Conservation (phyloP, 768 basidiomycete species). For the Harrya chromipes region DNA sequence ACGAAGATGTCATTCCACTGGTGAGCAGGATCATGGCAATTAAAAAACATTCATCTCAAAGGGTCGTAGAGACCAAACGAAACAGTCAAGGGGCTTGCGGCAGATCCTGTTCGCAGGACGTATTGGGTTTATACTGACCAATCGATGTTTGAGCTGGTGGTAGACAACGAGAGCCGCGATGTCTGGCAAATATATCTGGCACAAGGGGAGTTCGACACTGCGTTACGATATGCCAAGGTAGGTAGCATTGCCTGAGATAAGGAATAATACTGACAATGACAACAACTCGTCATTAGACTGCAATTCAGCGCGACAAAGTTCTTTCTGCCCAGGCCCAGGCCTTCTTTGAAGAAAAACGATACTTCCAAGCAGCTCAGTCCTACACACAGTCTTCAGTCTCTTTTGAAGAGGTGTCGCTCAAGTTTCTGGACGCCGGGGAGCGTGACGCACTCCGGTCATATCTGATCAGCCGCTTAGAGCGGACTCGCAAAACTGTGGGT, state of each 20-base stretch:
- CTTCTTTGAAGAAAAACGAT: conserved; percentile 75
- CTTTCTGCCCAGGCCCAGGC: conserved; percentile 79
- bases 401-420: conserved; percentile 91
- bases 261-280: neutral
- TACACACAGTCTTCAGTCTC: conserved; percentile 85
- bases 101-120: conserved; percentile 85
- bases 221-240: conserved; percentile 82
- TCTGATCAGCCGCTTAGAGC: conserved; percentile 80
- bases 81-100: conserved; percentile 65
- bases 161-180: conserved; percentile 87
- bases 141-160: conserved; percentile 83
- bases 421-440: conserved; percentile 87
- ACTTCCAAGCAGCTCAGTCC: conserved; percentile 87
- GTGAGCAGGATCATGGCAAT: conserved; percentile 42
- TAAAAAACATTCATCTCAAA: conserved; percentile 5
- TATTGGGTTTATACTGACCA: conserved; percentile 93
- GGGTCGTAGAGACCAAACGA: conserved; percentile 67
- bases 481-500: conserved; percentile 76
- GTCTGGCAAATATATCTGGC: conserved; percentile 91
- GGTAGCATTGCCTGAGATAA: conserved; percentile 10
- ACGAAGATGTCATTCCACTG: conserved; percentile 79
- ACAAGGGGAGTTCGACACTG: conserved; percentile 72
- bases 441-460: conserved; percentile 90
- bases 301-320: conserved; percentile 82
- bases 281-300: conserved; percentile 51